Conservation (phyloP, 2,329 filamentous ascomycete species). For the Cryphonectria parasitica region DNA sequence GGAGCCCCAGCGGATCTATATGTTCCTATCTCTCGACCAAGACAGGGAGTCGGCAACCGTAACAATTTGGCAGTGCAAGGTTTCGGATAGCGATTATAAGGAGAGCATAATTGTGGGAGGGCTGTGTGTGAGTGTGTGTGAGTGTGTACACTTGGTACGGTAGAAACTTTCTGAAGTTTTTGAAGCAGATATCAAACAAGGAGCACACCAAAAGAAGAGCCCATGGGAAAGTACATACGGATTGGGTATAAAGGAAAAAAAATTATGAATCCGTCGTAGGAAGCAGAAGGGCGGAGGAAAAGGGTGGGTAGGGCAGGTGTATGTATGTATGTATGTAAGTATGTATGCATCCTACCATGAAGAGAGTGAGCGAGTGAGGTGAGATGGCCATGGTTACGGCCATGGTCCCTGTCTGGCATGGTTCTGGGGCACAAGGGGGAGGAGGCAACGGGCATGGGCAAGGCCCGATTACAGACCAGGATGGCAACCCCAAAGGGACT, state of each 20-base stretch:
- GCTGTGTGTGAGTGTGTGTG: not conserved
- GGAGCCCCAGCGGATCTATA: conserved; percentile 11
- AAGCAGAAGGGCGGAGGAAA: not conserved
- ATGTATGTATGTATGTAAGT: conserved; percentile 6
- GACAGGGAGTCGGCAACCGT: not conserved
- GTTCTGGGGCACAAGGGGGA: not conserved
- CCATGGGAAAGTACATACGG: not conserved
- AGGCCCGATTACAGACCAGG: conserved; percentile 10
- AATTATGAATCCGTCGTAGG: conserved; percentile 21
- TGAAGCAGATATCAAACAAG: conserved; percentile 22
- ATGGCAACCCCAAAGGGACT: not conserved
- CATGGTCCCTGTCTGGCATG: not conserved
- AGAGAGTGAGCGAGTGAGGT: conserved; percentile 10
- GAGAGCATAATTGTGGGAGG: conserved; percentile 10
- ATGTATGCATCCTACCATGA: not conserved
- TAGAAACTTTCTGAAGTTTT: conserved; percentile 7
- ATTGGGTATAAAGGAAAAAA: conserved; percentile 12
- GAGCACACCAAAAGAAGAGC: conserved; percentile 10
- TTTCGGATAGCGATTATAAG: conserved; percentile 11
- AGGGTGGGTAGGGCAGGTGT: conserved; percentile 25
- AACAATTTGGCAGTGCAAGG: conserved; percentile 3
- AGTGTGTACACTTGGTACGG: conserved; percentile 5
- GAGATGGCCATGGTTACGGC: conserved; percentile 16
- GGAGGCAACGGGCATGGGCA: not conserved
- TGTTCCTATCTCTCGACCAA: conserved; percentile 1